A percentile compares a stretch with the other conserved stretches of the same genome.
Conservation (phyloP, 768 basidiomycete species). For the Russula griseocarnosa region DNA sequence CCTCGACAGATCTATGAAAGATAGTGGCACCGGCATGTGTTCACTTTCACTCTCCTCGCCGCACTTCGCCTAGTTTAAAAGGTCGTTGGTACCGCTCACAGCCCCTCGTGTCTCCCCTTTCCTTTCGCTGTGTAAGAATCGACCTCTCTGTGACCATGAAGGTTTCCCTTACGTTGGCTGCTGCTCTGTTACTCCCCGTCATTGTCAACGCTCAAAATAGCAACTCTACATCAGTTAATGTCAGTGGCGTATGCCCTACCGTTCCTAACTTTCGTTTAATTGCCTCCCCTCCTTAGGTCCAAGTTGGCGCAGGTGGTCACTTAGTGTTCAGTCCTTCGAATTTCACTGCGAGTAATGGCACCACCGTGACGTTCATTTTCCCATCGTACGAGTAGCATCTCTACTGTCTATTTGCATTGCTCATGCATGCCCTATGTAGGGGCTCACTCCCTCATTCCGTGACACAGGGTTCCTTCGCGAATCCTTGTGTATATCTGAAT, state of each 20-base stretch:
- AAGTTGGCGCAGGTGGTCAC: slow-evolving; percentile 40
- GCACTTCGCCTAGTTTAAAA: background rate
- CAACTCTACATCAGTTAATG: slow-evolving; percentile 30
- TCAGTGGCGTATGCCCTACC: background rate
- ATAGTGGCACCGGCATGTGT: background rate
- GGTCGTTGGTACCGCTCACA: background rate
- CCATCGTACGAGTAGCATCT: slow-evolving; percentile 36
- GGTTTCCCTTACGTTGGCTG: slow-evolving; percentile 33
- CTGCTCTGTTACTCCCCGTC: slow-evolving; percentile 33
- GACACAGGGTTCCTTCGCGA: slow-evolving; percentile 34
- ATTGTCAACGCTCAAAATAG: slow-evolving; percentile 41
- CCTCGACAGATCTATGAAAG: no score
- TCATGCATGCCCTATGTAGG: slow-evolving; percentile 17
- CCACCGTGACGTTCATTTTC: slow-evolving; percentile 53
- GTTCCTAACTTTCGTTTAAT: background rate
- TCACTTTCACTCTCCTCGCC: background rate
- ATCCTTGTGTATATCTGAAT: slow-evolving; percentile 40
- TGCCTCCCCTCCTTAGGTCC: slow-evolving; percentile 35
- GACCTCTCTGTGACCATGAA: slow-evolving; percentile 31
- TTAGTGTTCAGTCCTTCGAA: slow-evolving; percentile 46
- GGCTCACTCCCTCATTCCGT: slow-evolving; percentile 31
- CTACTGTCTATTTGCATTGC: background rate
- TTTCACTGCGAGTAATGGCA: slow-evolving; percentile 46
- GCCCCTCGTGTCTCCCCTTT: background rate
- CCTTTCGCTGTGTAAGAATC: background rate